Evolutionary conservation across 768 basidiomycete genomes (phyloP), one percentile per base, ranked within the genome.

Genomic region (Leccinellum luteum): DNA sequence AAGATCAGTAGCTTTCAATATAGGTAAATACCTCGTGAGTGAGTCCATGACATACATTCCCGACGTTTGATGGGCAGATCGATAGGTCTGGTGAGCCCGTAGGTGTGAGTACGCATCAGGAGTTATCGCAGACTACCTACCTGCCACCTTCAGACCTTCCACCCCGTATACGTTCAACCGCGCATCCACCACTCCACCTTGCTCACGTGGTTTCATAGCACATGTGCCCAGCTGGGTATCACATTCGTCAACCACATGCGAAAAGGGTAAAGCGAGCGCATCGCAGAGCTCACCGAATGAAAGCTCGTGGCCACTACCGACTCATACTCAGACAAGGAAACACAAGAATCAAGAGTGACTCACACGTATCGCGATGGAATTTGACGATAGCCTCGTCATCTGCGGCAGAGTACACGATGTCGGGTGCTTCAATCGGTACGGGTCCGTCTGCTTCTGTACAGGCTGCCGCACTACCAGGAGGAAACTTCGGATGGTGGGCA

Each of bases 151-250:
- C 23, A 64, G 54, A 8, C 50, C 52, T 15, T 49, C 17, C 0
- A 60, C 58, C 3, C 54, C 62, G n/a, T 63, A 56, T 31, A 64
- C 63, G 12, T 63, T 60, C 41, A 63, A 48, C 3, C 57, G 54
- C 5, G 51, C 28, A 38, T 64, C 54, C 1, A 63, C 58, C 9
- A 63, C 62, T 8, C 62, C 57, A 21, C 56, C 56, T 25, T 53
- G 47, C 6, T 31, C 31, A 30, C 31, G 59, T 12, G 50, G 15
- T n/a, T 86, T 87, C 87, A 89, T 89, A 1, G 86, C 79, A 56
- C 85, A 35, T 35, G 34, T 35, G 7, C 34, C 34, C 7, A 35
- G 34, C 34, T 35, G 15, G n/a, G 7, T 35, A 35, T 35, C 0
- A 32, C 31, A 8, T 15, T 35, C 7, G 8, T 35, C 34, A 35